Base-by-base conservation (phyloP, 2,329 filamentous ascomycete species). In the Lasiodiplodia sp. region DNA sequence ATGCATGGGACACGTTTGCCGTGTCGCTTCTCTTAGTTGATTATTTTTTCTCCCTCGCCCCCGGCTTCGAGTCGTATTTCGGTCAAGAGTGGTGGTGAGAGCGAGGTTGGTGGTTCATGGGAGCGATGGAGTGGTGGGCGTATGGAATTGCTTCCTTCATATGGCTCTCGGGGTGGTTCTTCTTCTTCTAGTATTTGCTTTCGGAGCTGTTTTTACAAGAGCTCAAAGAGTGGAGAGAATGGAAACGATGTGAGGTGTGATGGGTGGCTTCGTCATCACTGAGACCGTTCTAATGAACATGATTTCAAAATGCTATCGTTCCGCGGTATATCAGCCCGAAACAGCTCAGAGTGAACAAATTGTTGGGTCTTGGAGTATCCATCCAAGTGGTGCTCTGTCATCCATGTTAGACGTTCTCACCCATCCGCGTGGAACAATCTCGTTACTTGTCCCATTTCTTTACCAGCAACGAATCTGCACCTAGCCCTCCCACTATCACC, bases 111-210 rank as follows among this genome's bases (percentile, higher is more conserved):
- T 28, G 34, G 34, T 14, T 38, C 34, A 58, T 58, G 34, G 55
- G 34, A 58, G 55, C 34, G 34, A 58, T 25, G 55, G 55, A 58
- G 55, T 58, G 55, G 55, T 40, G 55, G 34, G 55, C 55, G 55
- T 47, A 47, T 21, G 44, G 44, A 47, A 47, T 21, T 18, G 44
- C 44, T n/a, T 47, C 3, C 44, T 21, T 47, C 44, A 5, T 47
- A 21, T 47, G n/a, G 18, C 44, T 47, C 44, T 47, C 7, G 5
- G 25, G 14, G 23, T 53, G 51, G n/a, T 56, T 56, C 11, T 31
- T 11, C 11, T 31, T 11, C n/a, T 56, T 21, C 31, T 56, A 12
- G 25, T 37, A n/a, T 56, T 31, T 34, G 51, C 51, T 53, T 53
- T 53, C 14, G 51, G 44, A 8, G 44, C 44, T 47, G 49, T 53